A percentile compares a stretch with the other conserved stretches of the same genome.
Conservation (phyloP, 345 rosid genomes). For the Garcia nutans region DNA sequence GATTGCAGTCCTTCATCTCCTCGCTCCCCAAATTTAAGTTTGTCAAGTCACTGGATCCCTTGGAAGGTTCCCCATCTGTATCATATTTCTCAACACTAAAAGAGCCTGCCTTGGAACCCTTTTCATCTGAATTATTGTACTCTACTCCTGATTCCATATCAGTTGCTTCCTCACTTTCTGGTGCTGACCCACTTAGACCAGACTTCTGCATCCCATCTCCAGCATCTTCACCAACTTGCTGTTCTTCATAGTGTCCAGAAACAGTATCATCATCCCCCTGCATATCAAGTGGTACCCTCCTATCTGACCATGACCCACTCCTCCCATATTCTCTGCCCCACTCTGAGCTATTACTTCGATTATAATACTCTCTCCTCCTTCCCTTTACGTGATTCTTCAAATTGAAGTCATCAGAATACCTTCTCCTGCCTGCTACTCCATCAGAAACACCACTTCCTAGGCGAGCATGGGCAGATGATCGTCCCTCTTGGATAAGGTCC, state of each 20-base stretch:
- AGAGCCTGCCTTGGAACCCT: slow-evolving; percentile 54
- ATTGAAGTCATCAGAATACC: slow-evolving; percentile 59
- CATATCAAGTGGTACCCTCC: slow-evolving; percentile 48
- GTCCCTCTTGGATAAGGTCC: slow-evolving; percentile 41
- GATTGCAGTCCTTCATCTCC: slow-evolving; percentile 40
- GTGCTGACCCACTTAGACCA: slow-evolving; percentile 36
- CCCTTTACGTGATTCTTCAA: slow-evolving; percentile 54
- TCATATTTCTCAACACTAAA: slow-evolving; percentile 46
- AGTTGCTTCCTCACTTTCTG: slow-evolving; percentile 51
- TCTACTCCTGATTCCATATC: slow-evolving; percentile 53
- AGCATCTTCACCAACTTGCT: slow-evolving; percentile 48
- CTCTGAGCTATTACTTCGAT: slow-evolving; percentile 50
- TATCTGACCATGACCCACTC: slow-evolving; percentile 70
- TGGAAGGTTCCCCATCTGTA: slow-evolving; percentile 45
- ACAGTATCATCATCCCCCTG: slow-evolving; percentile 52
- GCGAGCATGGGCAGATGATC: slow-evolving; percentile 53
- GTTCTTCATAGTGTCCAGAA: slow-evolving; percentile 57
- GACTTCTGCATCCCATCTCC: slow-evolving; percentile 54
- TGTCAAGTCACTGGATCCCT: slow-evolving; percentile 39
- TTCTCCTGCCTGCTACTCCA: slow-evolving; percentile 49
- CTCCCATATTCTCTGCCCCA: slow-evolving; percentile 69
- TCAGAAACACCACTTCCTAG: slow-evolving; percentile 48
- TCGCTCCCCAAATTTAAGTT: slow-evolving; percentile 38
- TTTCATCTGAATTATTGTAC: slow-evolving; percentile 42
- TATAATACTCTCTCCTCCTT: slow-evolving; percentile 56